Conservation (phyloP, 2,329 filamentous ascomycete genomes). For the Aspergillus felis region DNA sequence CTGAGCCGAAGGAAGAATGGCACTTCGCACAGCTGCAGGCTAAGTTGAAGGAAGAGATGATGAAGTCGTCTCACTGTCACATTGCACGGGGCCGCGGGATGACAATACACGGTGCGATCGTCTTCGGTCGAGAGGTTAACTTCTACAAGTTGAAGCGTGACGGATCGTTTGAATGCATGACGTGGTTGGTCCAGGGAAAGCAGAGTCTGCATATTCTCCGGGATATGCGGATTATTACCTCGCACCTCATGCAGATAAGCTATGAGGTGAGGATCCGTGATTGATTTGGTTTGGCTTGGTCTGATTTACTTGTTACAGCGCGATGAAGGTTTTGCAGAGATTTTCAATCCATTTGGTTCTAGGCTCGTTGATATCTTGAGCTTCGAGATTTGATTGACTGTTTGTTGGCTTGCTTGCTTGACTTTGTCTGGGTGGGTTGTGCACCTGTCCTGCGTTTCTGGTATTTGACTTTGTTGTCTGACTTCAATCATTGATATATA, state of each 20-base stretch:
- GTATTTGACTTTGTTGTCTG: neutral
- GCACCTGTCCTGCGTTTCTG: no score
- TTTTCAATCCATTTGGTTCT: neutral
- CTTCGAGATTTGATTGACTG: neutral
- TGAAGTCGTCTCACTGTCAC: neutral
- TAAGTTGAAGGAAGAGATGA: neutral
- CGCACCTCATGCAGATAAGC: neutral
- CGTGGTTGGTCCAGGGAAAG: neutral
- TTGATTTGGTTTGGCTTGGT: neutral
- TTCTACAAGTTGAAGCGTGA: neutral
- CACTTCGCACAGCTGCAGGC: neutral
- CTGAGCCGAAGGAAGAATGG: neutral
- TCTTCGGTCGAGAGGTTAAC: neutral
- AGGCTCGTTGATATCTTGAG: no score
- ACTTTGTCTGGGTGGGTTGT: neutral
- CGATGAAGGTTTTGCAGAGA: accelerated
- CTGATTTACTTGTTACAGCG: neutral
- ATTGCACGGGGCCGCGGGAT: neutral
- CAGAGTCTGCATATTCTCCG: neutral
- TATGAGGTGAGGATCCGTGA: neutral
- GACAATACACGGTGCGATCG: neutral
- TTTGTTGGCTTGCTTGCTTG: neutral
- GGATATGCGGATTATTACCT: neutral
- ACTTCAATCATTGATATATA: neutral
- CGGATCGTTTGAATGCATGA: neutral